Conservation (phyloP, 495 filamentous ascomycete genomes). For the Penicillium alfredii region DNA sequence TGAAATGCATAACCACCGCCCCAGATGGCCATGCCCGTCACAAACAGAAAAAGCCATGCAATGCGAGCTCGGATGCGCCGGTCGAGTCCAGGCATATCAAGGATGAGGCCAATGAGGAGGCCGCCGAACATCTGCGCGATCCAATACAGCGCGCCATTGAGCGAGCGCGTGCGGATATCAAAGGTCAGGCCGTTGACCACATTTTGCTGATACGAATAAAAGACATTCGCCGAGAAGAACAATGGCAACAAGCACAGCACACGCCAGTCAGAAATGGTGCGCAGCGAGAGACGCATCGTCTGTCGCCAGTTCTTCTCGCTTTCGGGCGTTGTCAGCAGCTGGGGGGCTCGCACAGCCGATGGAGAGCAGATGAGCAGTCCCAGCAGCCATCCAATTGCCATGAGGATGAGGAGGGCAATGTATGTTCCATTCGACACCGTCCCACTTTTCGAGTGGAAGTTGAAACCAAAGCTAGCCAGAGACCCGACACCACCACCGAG, state of each 20-base stretch:
- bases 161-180: slow-evolving; percentile 41
- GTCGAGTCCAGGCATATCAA: slow-evolving; percentile 38
- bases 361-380: slow-evolving; percentile 49
- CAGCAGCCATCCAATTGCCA: slow-evolving; percentile 40
- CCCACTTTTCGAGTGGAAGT: slow-evolving; percentile 39
- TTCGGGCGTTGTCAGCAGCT: slow-evolving; percentile 19
- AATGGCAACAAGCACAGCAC: slow-evolving; percentile 45
- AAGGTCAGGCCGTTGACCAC: slow-evolving; percentile 48
- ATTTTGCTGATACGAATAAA: slow-evolving; percentile 69
- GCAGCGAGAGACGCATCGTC: slow-evolving; percentile 52
- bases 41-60: slow-evolving; percentile 43
- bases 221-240: slow-evolving; percentile 65
- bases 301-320: slow-evolving; percentile 29
- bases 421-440: slow-evolving; percentile 45
- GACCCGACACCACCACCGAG: slow-evolving; percentile 46
- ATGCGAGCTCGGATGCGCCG: slow-evolving; percentile 37
- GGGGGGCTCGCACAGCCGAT: slow-evolving; percentile 41
- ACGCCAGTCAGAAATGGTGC: slow-evolving; percentile 31
- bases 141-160: slow-evolving; percentile 51
- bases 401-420: slow-evolving; percentile 44
- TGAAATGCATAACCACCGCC: slow-evolving; percentile 51
- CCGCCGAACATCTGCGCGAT: slow-evolving; percentile 49
- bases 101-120: slow-evolving; percentile 42
- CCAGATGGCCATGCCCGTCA: slow-evolving; percentile 46
- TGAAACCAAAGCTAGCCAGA: slow-evolving; percentile 44